Conservation (phyloP, 345 rosid species). For the Euclidium syriacum region DNA sequence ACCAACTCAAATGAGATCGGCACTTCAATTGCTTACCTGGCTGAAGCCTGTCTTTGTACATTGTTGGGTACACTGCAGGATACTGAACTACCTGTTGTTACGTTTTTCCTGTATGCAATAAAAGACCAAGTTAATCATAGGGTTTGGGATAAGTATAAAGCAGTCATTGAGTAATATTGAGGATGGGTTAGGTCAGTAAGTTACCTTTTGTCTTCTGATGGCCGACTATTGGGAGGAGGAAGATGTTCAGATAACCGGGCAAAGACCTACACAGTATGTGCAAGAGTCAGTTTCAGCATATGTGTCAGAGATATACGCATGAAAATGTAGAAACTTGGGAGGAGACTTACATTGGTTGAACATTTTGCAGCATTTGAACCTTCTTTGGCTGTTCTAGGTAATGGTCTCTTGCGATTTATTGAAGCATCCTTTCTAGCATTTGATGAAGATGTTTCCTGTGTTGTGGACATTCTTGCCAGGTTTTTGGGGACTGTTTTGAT, state of each 20-base stretch:
- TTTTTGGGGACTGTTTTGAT: conserved; percentile 33
- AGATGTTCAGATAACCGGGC: conserved; percentile 31
- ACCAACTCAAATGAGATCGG: not conserved
- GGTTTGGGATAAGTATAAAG: not conserved
- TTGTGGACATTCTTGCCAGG: conserved; percentile 30
- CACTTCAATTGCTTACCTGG: conserved; percentile 31
- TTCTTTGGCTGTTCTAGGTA: conserved; percentile 33
- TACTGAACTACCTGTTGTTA: conserved; percentile 32
- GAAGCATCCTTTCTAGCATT: conserved; percentile 23
- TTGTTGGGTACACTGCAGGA: conserved; percentile 33
- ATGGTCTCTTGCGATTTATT: conserved; percentile 31
- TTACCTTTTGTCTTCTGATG: conserved; percentile 51
- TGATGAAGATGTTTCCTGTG: conserved; percentile 25
- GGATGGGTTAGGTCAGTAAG: not conserved
- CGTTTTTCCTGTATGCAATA: conserved; percentile 35
- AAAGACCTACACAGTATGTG: conserved; percentile 43
- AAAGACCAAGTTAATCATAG: conserved; percentile 6
- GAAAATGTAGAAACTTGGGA: conserved; percentile 7
- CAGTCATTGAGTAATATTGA: not conserved
- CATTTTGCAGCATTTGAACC: conserved; percentile 29
- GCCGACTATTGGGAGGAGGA: conserved; percentile 35
- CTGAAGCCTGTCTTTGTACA: conserved; percentile 28
- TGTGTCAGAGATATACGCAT: not conserved
- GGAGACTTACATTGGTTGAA: conserved; percentile 45
- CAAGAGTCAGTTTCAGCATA: conserved; percentile 8